phyloP scores from a whole-genome alignment of 1,139 yeast genomes.

The Taphrina wiesneri region DNA sequence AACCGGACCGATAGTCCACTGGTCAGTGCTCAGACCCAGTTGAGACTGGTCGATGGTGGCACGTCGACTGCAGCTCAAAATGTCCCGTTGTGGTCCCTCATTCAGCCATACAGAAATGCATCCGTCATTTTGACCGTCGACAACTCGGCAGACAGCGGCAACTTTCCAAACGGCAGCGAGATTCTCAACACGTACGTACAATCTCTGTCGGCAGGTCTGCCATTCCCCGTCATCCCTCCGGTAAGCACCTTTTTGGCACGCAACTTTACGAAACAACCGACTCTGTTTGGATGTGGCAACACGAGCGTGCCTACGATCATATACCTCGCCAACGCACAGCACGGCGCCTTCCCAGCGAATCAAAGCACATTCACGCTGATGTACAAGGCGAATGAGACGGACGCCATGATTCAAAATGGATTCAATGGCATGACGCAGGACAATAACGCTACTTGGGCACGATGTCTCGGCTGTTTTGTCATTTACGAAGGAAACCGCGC shows the following conservation, averaged over 20 bases:
- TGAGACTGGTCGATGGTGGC: slow-evolving; percentile 82
- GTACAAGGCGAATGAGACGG: slow-evolving; percentile 57
- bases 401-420: slow-evolving; percentile 72
- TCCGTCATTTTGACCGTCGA: slow-evolving; percentile 83
- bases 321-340: slow-evolving; percentile 76
- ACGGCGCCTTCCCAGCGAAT: slow-evolving; percentile 62
- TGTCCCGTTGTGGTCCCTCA: slow-evolving; percentile 76
- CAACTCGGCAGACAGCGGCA: slow-evolving; percentile 74
- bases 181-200: slow-evolving; percentile 64
- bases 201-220: slow-evolving; percentile 61
- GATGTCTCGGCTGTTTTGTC: slow-evolving; percentile 88
- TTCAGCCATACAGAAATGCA: slow-evolving; percentile 67
- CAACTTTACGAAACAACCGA: slow-evolving; percentile 52
- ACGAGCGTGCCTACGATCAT: slow-evolving; percentile 69
- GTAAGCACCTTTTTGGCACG: slow-evolving; percentile 56
- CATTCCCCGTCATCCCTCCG: slow-evolving; percentile 77
- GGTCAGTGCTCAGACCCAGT: slow-evolving; percentile 42
- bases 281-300: slow-evolving; percentile 79
- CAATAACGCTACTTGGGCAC: slow-evolving; percentile 68
- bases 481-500: slow-evolving; percentile 50
- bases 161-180: slow-evolving; percentile 64
- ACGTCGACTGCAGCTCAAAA: slow-evolving; percentile 73
- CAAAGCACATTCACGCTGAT: slow-evolving; percentile 72
- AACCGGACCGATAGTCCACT: slow-evolving; percentile 12
- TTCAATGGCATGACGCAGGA: slow-evolving; percentile 72